Conservation (phyloP, 805 yeast species). For the Saccharomycopsis sp. region DNA sequence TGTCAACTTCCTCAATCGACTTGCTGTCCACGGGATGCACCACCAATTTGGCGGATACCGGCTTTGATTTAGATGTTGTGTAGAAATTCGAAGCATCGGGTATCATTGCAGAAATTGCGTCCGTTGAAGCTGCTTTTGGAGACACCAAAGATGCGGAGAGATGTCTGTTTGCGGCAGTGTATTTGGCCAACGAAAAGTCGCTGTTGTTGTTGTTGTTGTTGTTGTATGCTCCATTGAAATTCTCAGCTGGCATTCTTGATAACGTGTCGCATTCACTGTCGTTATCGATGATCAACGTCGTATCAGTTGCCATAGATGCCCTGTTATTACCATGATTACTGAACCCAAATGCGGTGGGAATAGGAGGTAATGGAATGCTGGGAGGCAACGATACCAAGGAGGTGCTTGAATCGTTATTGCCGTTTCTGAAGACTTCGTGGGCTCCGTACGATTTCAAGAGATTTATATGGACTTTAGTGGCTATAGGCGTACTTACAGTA, state of each 20-base stretch:
- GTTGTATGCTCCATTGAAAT: too few species aligned
- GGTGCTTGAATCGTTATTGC: background rate
- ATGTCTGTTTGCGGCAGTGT: background rate
- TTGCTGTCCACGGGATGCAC: background rate
- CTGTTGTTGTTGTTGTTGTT: background rate
- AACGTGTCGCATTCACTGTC: background rate
- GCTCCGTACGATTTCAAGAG: background rate
- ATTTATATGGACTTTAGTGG: background rate
- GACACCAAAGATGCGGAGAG: background rate
- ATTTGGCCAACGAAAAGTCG: background rate
- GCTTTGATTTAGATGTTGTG: background rate
- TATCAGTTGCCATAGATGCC: background rate
- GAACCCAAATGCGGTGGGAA: background rate
- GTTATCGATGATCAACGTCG: background rate
- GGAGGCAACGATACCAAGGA: background rate
- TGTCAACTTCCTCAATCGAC: too few species aligned
- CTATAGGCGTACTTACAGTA: background rate
- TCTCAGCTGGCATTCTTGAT: background rate
- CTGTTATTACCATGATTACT: background rate
- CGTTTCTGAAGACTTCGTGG: background rate
- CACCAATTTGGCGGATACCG: background rate
- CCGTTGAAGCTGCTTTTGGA: background rate
- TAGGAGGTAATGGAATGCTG: background rate
- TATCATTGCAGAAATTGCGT: background rate
- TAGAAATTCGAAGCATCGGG: background rate